Conservation (phyloP, 768 basidiomycete species). For the Phanerochaete sordida region DNA sequence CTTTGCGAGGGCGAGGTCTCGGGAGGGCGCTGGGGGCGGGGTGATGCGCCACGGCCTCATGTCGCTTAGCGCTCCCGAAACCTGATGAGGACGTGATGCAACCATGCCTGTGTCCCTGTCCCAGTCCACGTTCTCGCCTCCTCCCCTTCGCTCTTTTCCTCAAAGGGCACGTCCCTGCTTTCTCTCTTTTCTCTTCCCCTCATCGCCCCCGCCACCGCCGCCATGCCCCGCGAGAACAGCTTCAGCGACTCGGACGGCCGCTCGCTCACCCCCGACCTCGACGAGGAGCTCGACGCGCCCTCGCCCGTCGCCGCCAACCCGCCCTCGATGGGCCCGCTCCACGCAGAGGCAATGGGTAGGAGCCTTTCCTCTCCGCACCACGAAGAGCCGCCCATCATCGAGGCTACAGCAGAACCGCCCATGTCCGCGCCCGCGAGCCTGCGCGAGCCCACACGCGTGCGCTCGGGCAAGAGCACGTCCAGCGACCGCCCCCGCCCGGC, state of each 20-base stretch:
- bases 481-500: conserved; percentile 3
- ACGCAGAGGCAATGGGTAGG: not conserved
- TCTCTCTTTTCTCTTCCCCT: not conserved
- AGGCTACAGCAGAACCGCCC: not conserved
- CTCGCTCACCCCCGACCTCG: conserved; percentile 62
- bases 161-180: not conserved
- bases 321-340: conserved; percentile 3
- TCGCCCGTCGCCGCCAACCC: conserved; percentile 18
- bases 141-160: not conserved
- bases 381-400: not conserved
- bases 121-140: not conserved
- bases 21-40: no score
- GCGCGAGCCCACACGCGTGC: not conserved
- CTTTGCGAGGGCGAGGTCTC: no score
- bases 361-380: not conserved
- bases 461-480: not conserved
- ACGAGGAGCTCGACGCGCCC: conserved; percentile 31
- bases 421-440: conserved; percentile 7
- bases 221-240: conserved; percentile 66
- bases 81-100: no score
- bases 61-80: no score
- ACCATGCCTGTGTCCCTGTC: no score
- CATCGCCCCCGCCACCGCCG: not conserved
- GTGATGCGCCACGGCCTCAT: no score
- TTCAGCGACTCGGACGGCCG: conserved; percentile 63